Base-by-base conservation (phyloP, 192 early-diverging fungal genomes). In the Piromyces sp. region DNA sequence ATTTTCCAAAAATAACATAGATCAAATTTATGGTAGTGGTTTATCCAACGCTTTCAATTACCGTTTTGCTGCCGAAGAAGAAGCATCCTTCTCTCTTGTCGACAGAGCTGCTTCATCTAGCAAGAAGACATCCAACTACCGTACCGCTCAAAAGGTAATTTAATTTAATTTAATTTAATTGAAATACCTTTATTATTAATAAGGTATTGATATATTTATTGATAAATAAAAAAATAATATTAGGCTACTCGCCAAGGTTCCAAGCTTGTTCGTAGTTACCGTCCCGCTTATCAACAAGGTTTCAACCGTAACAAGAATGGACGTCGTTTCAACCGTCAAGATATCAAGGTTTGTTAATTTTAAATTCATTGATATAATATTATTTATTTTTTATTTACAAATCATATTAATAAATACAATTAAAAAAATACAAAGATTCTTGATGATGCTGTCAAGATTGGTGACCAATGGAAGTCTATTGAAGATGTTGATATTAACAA, bases 401-500 rank as follows among this genome's bases (percentile, higher is more conserved):
- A 7, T 31, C 30, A 30, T 79, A 31, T 38, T 1, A 30, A 16
- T 29, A 86, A 86, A 30, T 87, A 88, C 80, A 88, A 86, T 78
- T 87, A 89, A 80, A 89, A 88, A n/a, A n/a, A n/a, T n/a, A n/a
- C n/a, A 84, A 92, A 93, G 84, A 86, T 94, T 79, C 90, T 96
- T 36, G 93, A 95, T 85, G 92, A 96, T 17, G 94, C 92, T 68
- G 92, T 99, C 81, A 93, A 91, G 84, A 93, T 97, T 83, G 92
- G 92, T 0, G 88, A 90, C 79, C 94, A 97, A 79, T 99, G 97
- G 97, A 92, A 89, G 83, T 89, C 97, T 30, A 88, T 95, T 82
- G 96, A 97, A 84, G 97, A 98, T 86, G 94, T 97, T 82, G 96
- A 98, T 85, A 97, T 99, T 83, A 90, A 85, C 80, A 92, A 96